A percentile compares a stretch with the other conserved stretches of the same genome.
phyloP scores from a whole-genome alignment of 2,329 filamentous ascomycete genomes.

The Ascochyta rabiei region DNA sequence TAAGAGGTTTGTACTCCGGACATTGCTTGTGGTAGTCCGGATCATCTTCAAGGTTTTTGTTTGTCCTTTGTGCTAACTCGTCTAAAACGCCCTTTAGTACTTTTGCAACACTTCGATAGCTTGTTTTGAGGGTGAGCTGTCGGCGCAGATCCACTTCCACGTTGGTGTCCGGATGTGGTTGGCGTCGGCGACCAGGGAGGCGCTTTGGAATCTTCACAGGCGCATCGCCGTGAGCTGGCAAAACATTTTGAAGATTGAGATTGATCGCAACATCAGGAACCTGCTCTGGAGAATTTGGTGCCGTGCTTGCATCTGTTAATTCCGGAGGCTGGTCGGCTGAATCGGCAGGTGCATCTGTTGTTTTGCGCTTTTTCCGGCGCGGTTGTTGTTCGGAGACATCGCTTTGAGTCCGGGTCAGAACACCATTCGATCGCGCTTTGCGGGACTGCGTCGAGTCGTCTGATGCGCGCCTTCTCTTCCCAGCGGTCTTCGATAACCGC shows the following conservation, averaged over 20 bases:
- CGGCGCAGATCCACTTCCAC: slow-evolving; percentile 59
- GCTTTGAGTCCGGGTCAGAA: slow-evolving; percentile 44
- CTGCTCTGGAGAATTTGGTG: slow-evolving; percentile 45
- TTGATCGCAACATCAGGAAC: slow-evolving; percentile 41
- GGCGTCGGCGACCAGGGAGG: slow-evolving; percentile 53
- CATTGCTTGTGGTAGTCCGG: slow-evolving; percentile 60
- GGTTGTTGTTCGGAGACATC: slow-evolving; percentile 44
- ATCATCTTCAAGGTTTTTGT: slow-evolving; percentile 63
- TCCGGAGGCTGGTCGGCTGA: slow-evolving; percentile 42
- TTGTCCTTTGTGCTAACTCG: slow-evolving; percentile 66
- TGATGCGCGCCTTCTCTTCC: slow-evolving; percentile 44
- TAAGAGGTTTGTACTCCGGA: slow-evolving; percentile 60
- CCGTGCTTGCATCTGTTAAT: slow-evolving; percentile 45
- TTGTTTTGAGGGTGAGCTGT: slow-evolving; percentile 69
- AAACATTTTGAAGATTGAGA: slow-evolving; percentile 42
- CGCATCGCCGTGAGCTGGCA: slow-evolving; percentile 45
- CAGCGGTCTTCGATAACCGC: slow-evolving; percentile 28
- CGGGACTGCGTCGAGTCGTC: slow-evolving; percentile 40
- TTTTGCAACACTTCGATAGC: slow-evolving; percentile 67
- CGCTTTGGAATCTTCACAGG: slow-evolving; percentile 46
- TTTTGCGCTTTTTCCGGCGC: slow-evolving; percentile 45
- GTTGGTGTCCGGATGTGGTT: slow-evolving; percentile 53
- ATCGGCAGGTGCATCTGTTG: slow-evolving; percentile 35
- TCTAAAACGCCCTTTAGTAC: slow-evolving; percentile 68
- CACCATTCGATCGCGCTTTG: slow-evolving; percentile 43